Base-by-base conservation (phyloP, 257 asterid species). In the Sherardia arvensis region DNA sequence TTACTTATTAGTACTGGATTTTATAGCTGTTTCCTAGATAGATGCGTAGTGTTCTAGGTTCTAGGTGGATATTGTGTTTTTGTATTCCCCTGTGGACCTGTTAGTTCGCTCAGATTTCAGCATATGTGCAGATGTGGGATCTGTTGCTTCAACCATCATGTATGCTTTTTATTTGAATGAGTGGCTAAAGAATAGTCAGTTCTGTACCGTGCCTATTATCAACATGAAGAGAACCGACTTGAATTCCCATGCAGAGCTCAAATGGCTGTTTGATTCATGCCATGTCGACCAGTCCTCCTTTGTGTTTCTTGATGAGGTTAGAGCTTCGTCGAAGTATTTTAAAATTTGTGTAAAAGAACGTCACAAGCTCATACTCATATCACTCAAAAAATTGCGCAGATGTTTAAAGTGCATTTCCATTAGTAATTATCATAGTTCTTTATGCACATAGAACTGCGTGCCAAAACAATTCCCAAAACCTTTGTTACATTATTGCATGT, bases 211-310 rank as follows among this genome's bases (percentile, higher is more conserved):
- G 59, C 97, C 97, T 40, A 78, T 90, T 64, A 77, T 87, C 73
- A 90, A 87, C 80, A 82, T 80, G 87, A 90, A 77, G 78, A 82
- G 95, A 71, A 72, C 77, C 2, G 82, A 79, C 67, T 53, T 85
- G 61, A 78, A 74, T 60, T 75, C 81, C 49, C 84, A 67, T 66
- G 82, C 80, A 57, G 91, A 79, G 80, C 72, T 85, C 64, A 82
- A 53, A 56, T 90, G 95, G 95, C 81, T 87, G 21, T 76, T 90
- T 68, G 82, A 80, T 55, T 85, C 92, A 51, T 90, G 97, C 79
- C 83, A 72, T 71, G 57, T 90, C 70, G 94, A 90, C 75, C 68
- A 75, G 29, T 73, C 92, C 22, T 85, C 84, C 73, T 77, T 90
- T 25, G 70, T 85, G 62, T 90, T 83, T 67, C 68, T 79, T 72